phyloP scores from a whole-genome alignment of 257 asterid genomes.

The Fraxinus anomala region DNA sequence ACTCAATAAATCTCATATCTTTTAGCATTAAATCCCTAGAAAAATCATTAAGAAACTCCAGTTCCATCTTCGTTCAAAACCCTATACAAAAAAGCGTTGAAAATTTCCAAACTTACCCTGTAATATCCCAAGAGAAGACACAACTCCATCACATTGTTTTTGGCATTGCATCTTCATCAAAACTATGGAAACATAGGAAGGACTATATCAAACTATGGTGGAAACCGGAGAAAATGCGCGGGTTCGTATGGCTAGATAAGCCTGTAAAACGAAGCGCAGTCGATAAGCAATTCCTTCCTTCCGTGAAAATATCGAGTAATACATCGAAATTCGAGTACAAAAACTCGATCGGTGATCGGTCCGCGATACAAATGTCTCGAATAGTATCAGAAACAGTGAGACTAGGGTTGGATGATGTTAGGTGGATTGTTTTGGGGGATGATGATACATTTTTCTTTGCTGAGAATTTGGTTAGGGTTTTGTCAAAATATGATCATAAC shows the following conservation, averaged over 20 bases:
- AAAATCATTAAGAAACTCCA: neutral
- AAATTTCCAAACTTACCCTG: neutral
- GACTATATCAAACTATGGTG: constrained; percentile 47
- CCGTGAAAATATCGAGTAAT: constrained; percentile 35
- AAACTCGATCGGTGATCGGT: constrained; percentile 26
- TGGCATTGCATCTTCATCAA: constrained; percentile 44
- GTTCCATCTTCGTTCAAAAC: neutral
- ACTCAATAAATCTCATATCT: constrained; percentile 7
- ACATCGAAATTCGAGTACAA: constrained; percentile 33
- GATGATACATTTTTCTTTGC: constrained; percentile 48
- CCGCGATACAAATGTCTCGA: constrained; percentile 37
- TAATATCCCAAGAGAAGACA: constrained; percentile 24
- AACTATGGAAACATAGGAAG: constrained; percentile 37
- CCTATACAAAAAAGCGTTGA: neutral
- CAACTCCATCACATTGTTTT: constrained; percentile 43
- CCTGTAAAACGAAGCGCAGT: neutral
- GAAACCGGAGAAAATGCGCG: constrained; percentile 35
- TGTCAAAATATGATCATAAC: constrained; percentile 41
- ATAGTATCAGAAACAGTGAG: constrained; percentile 39
- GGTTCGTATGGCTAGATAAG: constrained; percentile 45
- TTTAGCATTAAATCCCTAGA: neutral
- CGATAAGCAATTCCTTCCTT: constrained; percentile 21
- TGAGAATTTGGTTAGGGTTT: constrained; percentile 41
- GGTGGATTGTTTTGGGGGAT: constrained; percentile 53
- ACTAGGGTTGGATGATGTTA: constrained; percentile 33